Evolutionary conservation across 2,329 filamentous ascomycete species (phyloP).

Genomic region (Neophaeococcomyces aloes): DNA sequence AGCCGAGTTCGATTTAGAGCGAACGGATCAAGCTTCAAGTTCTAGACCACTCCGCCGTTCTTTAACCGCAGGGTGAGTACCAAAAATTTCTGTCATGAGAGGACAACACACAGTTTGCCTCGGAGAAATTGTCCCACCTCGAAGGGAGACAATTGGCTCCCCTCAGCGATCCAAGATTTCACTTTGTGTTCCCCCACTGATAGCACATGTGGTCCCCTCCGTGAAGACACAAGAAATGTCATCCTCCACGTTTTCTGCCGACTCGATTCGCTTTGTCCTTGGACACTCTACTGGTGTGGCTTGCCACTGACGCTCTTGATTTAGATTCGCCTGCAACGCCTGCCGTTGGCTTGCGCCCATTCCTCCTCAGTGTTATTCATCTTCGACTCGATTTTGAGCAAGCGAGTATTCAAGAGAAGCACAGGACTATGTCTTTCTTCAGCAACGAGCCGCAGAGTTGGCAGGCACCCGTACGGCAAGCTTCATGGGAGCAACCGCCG

Average conservation of each 20-base stretch:
- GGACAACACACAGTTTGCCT: constrained; percentile 2
- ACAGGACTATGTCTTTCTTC: constrained; percentile 49
- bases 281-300: neutral
- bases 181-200: constrained; percentile 4
- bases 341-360: too few relatives aligned
- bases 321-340: neutral
- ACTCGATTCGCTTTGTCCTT: constrained; percentile 1
- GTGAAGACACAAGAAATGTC: constrained; percentile 5
- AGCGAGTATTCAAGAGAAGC: neutral
- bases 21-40: too few relatives aligned
- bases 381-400: too few relatives aligned
- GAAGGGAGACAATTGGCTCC: neutral
- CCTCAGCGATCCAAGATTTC: constrained; percentile 3
- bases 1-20: neutral
- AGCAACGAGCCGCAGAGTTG: constrained; percentile 52
- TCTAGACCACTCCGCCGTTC: neutral
- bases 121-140: constrained; percentile 1
- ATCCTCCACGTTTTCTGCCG: constrained; percentile 3
- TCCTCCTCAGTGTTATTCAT: too few relatives aligned
- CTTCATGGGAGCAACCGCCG: constrained; percentile 62
- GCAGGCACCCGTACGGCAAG: constrained; percentile 52
- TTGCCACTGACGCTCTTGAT: constrained; percentile 4
- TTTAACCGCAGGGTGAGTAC: neutral
- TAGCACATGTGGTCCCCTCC: constrained; percentile 1
- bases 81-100: neutral